phyloP scores from a whole-genome alignment of 2,329 filamentous ascomycete genomes.

The Neobulgaria alba region DNA sequence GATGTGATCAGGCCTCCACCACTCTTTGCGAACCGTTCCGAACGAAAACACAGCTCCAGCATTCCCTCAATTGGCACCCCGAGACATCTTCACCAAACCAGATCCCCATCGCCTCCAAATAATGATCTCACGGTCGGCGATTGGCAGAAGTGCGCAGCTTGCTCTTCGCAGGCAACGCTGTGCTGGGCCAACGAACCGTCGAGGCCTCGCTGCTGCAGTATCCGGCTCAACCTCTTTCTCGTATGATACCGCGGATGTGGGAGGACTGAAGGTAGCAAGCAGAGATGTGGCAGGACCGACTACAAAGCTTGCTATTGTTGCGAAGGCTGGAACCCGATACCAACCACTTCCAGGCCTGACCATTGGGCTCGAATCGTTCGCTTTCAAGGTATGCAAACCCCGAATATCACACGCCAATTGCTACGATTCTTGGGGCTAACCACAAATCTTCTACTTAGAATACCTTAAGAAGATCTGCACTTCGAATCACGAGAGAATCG shows the following conservation, averaged over 20 bases:
- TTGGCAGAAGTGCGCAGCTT: conserved; percentile 55
- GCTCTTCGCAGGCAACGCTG: conserved; percentile 51
- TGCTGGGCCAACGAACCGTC: conserved; percentile 45
- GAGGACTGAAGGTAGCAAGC: conserved; percentile 86
- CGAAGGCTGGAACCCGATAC: conserved; percentile 91
- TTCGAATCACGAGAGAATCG: conserved; percentile 89
- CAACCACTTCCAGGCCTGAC: conserved; percentile 84
- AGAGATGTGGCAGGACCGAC: conserved; percentile 83
- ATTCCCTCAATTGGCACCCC: background rate
- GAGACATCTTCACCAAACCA: conserved; percentile 13
- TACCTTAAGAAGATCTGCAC: conserved; percentile 77
- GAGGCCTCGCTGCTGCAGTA: conserved; percentile 52
- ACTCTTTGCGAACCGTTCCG: background rate
- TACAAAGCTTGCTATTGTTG: conserved; percentile 82
- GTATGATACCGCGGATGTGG: conserved; percentile 79
- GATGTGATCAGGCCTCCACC: background rate
- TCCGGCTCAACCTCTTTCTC: conserved; percentile 68
- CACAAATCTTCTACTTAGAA: conserved; percentile 42
- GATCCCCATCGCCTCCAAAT: conserved; percentile 37
- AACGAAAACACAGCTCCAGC: background rate
- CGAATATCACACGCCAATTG: conserved; percentile 1
- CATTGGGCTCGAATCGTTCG: conserved; percentile 86
- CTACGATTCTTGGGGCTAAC: conserved; percentile 5
- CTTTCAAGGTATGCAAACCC: conserved; percentile 71
- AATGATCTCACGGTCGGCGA: conserved; percentile 61